A percentile compares a stretch with the other conserved stretches of the same genome.
phyloP scores from a whole-genome alignment of 1,284 basidiomycete genomes.

The Puccinia coronata region DNA sequence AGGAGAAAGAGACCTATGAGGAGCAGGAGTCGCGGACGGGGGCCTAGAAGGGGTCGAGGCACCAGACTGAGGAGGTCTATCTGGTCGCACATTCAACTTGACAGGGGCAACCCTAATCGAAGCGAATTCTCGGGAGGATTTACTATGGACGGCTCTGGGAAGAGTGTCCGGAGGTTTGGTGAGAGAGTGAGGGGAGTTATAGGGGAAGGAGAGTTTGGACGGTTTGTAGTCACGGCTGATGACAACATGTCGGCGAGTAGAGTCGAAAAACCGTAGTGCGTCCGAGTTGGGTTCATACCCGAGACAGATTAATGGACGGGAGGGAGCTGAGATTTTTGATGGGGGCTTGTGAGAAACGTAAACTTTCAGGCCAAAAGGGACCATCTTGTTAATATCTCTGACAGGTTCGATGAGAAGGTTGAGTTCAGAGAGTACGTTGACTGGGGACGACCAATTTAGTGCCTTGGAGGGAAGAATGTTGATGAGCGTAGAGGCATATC shows the following conservation, averaged over 20 bases:
- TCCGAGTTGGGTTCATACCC: neutral
- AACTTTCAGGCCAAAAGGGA: conserved; percentile 32
- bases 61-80: no score
- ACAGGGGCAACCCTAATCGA: no score
- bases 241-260: neutral
- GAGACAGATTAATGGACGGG: neutral
- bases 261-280: conserved; percentile 3
- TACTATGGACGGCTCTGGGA: neutral
- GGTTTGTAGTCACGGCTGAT: conserved; percentile 15
- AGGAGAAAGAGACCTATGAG: no score
- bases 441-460: neutral
- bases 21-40: no score
- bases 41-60: no score
- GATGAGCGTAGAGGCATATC: no score
- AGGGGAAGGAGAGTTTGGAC: neutral
- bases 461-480: conserved; percentile 11
- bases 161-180: conserved; percentile 7
- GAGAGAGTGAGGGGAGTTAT: neutral
- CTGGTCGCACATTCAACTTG: no score
- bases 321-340: neutral
- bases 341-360: neutral
- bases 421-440: neutral
- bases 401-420: conserved; percentile 19
- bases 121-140: neutral
- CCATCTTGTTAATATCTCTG: neutral